phyloP scores from a whole-genome alignment of 805 yeast species.

The Kuraishia cidri region DNA sequence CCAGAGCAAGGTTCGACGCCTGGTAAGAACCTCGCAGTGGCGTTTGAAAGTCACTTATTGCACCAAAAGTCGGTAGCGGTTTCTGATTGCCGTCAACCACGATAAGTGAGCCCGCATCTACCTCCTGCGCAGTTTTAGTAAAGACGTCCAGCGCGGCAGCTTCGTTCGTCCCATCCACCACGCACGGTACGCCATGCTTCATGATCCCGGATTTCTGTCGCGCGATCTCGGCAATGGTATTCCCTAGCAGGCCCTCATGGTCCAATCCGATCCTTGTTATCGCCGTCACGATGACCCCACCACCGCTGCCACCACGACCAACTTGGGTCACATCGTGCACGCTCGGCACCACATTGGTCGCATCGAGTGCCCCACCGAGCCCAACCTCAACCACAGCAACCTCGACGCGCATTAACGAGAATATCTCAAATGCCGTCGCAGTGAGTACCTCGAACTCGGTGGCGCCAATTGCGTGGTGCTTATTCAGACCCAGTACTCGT shows the following conservation, averaged over 20 bases:
- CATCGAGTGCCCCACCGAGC: slow-evolving; percentile 81
- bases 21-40: slow-evolving; percentile 75
- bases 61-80: slow-evolving; percentile 4
- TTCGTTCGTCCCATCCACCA: slow-evolving; percentile 64
- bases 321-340: neutral
- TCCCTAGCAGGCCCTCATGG: slow-evolving; percentile 73
- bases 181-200: slow-evolving; percentile 49
- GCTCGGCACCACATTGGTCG: slow-evolving; percentile 57
- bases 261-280: slow-evolving; percentile 84
- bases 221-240: slow-evolving; percentile 58
- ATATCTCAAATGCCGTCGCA: slow-evolving; percentile 76
- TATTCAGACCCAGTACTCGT: slow-evolving; percentile 31
- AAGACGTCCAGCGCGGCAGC: slow-evolving; percentile 40
- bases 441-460: slow-evolving; percentile 87
- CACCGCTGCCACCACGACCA: slow-evolving; percentile 5
- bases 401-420: slow-evolving; percentile 48
- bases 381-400: slow-evolving; percentile 92
- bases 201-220: slow-evolving; percentile 82
- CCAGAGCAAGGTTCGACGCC: slow-evolving; percentile 55
- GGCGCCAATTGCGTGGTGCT: slow-evolving; percentile 41
- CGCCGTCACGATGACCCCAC: slow-evolving; percentile 52
- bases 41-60: slow-evolving; percentile 17
- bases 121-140: slow-evolving; percentile 20
- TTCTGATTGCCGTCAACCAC: slow-evolving; percentile 4
- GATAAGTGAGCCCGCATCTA: neutral